Base-by-base conservation (phyloP, 1,139 yeast species). In the Hanseniaspora sp. region DNA sequence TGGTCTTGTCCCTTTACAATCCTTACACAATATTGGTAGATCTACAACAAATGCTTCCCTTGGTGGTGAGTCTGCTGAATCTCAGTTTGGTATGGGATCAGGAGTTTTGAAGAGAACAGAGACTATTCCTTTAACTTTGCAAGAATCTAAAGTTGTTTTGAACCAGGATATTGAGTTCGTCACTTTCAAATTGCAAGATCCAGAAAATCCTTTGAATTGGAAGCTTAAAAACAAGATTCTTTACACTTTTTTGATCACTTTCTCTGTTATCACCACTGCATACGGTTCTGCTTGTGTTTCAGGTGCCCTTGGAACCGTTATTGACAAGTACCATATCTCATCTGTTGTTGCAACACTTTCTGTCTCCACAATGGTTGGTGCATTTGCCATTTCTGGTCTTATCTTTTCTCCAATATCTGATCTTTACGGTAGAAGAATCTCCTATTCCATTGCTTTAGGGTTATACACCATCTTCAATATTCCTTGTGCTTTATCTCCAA, bases 191-290 rank as follows among this genome's bases (percentile, higher is more conserved):
- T 72, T 80, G 13, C 77, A 78, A 59, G 96, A 87, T 65, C 92
- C 94, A 0, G 88, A 80, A 60, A 88, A 87, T 67, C 96, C 96
- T 29, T 82, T 83, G 63, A 87, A 87, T 67, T 88, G 96, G 96
- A 70, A 77, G 28, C 60, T 72, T 46, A 60, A 62, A 59, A 56
- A 68, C 39, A 80, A 81, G 64, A 83, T 95, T 90, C 15, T 67
- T 3, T 84, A 82, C 63, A 87, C 96, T 1, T 65, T 83, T 33
- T 60, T 81, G 8, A 72, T 84, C 23, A 79, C 95, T 0, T 56
- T 79, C 38, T 73, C 84, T 56, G 95, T 87, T 54, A 82, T 87
- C 56, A 78, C 86, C 60, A 95, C 90, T 23, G 95, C 96, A 1
- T 87, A 83, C 66, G 95, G 96, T 46, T 85, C 95, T 5, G 83